Evolutionary conservation across 257 asterid species (phyloP), one percentile per base, ranked within the genome.

Genomic region (Solanum clarkiae): DNA sequence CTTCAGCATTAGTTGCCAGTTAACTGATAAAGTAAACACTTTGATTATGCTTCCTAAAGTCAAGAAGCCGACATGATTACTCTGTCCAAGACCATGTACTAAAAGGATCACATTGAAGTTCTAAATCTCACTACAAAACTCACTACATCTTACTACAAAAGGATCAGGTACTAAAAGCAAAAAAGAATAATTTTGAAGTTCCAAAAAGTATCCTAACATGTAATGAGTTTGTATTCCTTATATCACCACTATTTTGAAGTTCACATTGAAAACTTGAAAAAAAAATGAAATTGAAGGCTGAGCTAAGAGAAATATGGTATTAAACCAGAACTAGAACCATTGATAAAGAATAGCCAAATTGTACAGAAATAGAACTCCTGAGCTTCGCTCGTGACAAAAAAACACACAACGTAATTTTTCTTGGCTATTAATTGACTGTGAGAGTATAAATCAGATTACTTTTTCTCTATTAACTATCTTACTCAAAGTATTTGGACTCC

Each of bases 261-360:
- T 85, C 42, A 79, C 68, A 74, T 75, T 75, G 88, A 85, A 85
- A 85, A 85, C 81, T 74, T 84, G 80, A 57, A 6, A 24, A 84
- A 88, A 42, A 74, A 22, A 84, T 83, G 80, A 88, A 93, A 94
- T 88, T 93, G 89, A 93, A 86, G 88, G 92, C 91, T 57, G 93
- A 93, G 91, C 90, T 90, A 87, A 85, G 81, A 53, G 88, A 88
- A 87, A n/a, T n/a, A n/a, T n/a, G n/a, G n/a, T n/a, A n/a, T n/a
- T n/a, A n/a, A n/a, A n/a, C n/a, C n/a, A n/a, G n/a, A n/a, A n/a
- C n/a, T n/a, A n/a, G n/a, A n/a, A n/a, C n/a, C n/a, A n/a, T n/a
- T n/a, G n/a, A n/a, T n/a, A n/a, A n/a, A n/a, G n/a, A n/a, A n/a
- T n/a, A n/a, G n/a, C n/a, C n/a, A n/a, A n/a, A n/a, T n/a, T n/a